Conservation (phyloP, 257 asterid genomes). For the Ehretia macrophylla region DNA sequence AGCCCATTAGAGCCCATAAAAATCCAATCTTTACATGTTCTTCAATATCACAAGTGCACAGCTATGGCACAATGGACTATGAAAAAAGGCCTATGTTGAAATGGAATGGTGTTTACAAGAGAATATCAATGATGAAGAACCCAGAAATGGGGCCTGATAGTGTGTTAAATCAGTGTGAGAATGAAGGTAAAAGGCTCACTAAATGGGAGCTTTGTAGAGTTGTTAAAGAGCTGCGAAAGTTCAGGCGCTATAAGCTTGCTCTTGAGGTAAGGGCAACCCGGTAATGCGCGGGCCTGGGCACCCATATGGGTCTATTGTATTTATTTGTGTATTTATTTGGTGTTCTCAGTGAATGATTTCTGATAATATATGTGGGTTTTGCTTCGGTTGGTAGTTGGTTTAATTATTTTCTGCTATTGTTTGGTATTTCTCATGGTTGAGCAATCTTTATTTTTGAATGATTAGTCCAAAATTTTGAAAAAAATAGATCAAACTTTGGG, state of each 20-base stretch:
- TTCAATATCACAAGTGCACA: constrained; percentile 48
- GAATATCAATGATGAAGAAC: constrained; percentile 44
- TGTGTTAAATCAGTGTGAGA: constrained; percentile 73
- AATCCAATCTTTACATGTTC: constrained; percentile 41
- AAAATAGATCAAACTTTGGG: not conserved
- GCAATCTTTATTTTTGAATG: not conserved
- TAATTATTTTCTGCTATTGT: not conserved
- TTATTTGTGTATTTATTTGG: constrained; percentile 1
- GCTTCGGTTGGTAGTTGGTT: not conserved
- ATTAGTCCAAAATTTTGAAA: not conserved
- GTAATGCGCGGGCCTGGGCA: not conserved
- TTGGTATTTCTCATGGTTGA: too few species aligned
- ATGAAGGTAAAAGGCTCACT: constrained; percentile 50
- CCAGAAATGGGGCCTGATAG: constrained; percentile 45
- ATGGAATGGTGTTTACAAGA: constrained; percentile 65
- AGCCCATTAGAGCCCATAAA: constrained; percentile 30
- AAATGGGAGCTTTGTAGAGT: constrained; percentile 76
- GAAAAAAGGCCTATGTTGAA: constrained; percentile 53
- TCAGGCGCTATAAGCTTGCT: constrained; percentile 61
- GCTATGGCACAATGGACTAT: constrained; percentile 55
- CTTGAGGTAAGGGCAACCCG: constrained; percentile 58
- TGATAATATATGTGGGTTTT: not conserved
- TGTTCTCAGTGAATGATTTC: not conserved
- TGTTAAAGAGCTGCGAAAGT: constrained; percentile 84
- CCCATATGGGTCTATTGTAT: not conserved